Percentiles rank a stretch among this genome's conserved stretches.
These are phyloP conservation scores for Paramecium tetraurelia DNA, from an alignment of 73 alveolate genomes.

Conservation along the genomic window DNA sequence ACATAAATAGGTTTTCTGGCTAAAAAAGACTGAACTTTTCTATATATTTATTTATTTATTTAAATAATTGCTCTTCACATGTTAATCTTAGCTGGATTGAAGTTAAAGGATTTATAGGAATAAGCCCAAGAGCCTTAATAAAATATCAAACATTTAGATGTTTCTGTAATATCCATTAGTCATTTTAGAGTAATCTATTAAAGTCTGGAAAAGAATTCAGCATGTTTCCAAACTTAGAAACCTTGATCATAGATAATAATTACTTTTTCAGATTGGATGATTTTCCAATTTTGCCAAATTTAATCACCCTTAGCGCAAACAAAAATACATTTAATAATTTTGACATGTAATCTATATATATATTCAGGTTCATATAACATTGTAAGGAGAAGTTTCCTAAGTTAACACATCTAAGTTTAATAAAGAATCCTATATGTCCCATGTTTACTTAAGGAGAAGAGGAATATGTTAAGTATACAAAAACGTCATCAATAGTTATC, in stretches of 20 bases:
- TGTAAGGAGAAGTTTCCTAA: background rate
- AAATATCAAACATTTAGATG: background rate
- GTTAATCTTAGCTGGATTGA: background rate
- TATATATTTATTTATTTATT: background rate
- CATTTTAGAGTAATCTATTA: background rate
- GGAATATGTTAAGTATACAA: background rate
- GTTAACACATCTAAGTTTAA: background rate
- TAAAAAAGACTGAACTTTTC: background rate
- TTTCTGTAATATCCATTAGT: background rate
- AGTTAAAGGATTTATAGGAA: background rate
- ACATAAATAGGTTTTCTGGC: background rate
- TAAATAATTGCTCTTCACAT: background rate
- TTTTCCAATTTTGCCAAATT: background rate
- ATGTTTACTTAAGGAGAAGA: background rate
- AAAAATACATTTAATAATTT: background rate
- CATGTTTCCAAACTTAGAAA: background rate
- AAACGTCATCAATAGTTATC: background rate
- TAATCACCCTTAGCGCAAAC: background rate
- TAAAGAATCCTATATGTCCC: conserved; percentile 18
- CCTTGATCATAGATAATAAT: conserved; percentile 11
- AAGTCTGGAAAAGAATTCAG: background rate
- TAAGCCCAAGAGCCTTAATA: background rate
- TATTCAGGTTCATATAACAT: background rate
- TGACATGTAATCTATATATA: background rate
- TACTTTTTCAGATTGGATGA: conserved; percentile 2